phyloP scores from a whole-genome alignment of 164 flowering plant genomes.

The Stephania cephalantha region DNA sequence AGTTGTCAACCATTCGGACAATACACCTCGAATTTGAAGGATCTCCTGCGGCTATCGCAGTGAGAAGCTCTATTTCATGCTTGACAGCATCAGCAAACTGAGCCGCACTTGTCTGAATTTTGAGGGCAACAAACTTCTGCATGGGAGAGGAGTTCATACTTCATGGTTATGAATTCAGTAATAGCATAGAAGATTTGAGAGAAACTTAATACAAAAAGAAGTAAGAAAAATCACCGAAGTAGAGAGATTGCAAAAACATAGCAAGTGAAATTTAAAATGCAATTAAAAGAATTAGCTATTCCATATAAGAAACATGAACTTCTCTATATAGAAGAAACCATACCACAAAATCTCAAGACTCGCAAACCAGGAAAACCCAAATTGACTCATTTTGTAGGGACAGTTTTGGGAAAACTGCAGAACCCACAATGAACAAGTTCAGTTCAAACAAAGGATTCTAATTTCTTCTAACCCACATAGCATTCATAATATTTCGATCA shows the following conservation, averaged over 20 bases:
- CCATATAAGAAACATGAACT: neutral
- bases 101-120: constrained; percentile 87
- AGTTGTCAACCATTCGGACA: constrained; percentile 70
- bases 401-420: no score
- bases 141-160: neutral
- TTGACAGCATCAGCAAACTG: constrained; percentile 82
- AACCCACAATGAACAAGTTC: no score
- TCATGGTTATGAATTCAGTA: neutral
- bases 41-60: constrained; percentile 64
- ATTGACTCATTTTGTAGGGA: no score
- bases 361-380: no score
- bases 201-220: neutral
- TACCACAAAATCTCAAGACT: no score
- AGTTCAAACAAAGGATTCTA: no score
- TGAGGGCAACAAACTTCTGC: constrained; percentile 84
- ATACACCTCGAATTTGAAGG: constrained; percentile 54
- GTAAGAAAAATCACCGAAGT: neutral
- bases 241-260: no score
- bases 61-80: constrained; percentile 81
- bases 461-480: no score
- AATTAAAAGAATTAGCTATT: no score
- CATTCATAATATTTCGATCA: no score
- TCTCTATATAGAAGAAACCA: no score
- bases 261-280: neutral
- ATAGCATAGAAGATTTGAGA: neutral